Evolutionary conservation across 441 rosid genomes (phyloP), one percentile per base, ranked within the genome.

Genomic region (Francoa sonchifolia): DNA sequence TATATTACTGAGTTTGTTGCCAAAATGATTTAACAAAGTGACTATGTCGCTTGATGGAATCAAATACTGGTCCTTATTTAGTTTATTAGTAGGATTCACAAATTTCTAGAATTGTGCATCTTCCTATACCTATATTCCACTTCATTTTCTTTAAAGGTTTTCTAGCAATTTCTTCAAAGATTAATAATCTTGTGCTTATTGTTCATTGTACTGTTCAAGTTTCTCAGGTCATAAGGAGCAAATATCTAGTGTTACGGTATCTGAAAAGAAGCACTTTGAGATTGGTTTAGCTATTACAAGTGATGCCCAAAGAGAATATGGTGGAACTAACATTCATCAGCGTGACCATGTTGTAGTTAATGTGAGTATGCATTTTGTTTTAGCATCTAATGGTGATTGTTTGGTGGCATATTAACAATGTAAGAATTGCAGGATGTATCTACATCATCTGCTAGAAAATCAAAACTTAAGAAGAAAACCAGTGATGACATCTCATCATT

Each of bases 181-280:
- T 50, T 58, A 58, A 28, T 39, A 36, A 62, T 68, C 42, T 44
- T 50, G 49, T 57, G 46, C 68, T 72, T 77, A 71, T 77, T 65
- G 66, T 68, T 73, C 59, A 69, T 74, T 79, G 71, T 71, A 58
- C 59, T 65, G 58, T 69, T 66, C 67, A 77, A 73, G 79, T 81
- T 65, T 79, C 66, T 69, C 95, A 79, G 96, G 80, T 72, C 74
- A 42, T 39, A 57, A 68, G 62, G 77, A 65, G 62, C 77, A 74
- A 52, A 45, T 54, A 48, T 54, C 70, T 54, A 58, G 58, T 57
- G 50, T 29, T 60, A 66, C 70, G 35, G 55, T 39, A 30, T 67
- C 57, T 62, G 76, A 71, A 54, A 59, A 56, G 67, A 78, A 61
- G 77, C 50, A 57, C 46, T 29, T 35, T 45, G 76, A 57, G 47